Evolutionary conservation across 352 stramenopile species (phyloP), one percentile per base, ranked within the genome.

Genomic region (Elongisporangium anandrum): DNA sequence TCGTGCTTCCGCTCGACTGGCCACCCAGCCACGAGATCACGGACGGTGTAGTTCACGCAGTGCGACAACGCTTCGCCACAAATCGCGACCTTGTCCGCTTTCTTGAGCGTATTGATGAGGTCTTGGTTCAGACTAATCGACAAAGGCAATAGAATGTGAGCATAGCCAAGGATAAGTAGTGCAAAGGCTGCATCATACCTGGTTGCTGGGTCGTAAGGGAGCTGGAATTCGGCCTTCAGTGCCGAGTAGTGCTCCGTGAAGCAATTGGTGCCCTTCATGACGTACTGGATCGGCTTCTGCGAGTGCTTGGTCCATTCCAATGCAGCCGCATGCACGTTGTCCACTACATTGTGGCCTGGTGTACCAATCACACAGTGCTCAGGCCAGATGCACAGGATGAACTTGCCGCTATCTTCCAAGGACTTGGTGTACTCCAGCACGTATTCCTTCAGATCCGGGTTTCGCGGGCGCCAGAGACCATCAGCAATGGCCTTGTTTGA

Each of bases 191-290:
- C 21, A 23, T 17, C 56, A 16, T 68, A 86, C 79, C 74, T 88
- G 50, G 81, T 94, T 0, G 69, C 56, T 17, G 80, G 74, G 54
- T 94, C 82, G 51, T 86, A 75, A 21, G 73, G 52, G 21, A 98
- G 66, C 60, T 92, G 82, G 34, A 98, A 97, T 61, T 99, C 97
- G 16, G 96, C 96, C 54, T 84, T 74, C 12, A 99, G 64, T 15
- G 89, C 93, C 45, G 90, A 98, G 79, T 99, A 99, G 64, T 98
- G 96, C 73, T 99, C 97, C 10, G 97, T 99, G 66, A 97, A 91
- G 52, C 87, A 87, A 75, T 98, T 98, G 69, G 79, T 85, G 54
- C 97, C 97, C 72, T 99, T 99, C 50, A 90, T 73, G 5, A 98
- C 81, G 64, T 92, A 98, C 56, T 90, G 83, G 52, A 97, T 81